Evolutionary conservation across 192 early-diverging fungal species (phyloP).

Genomic region (Backusella liffmaniae): DNA sequence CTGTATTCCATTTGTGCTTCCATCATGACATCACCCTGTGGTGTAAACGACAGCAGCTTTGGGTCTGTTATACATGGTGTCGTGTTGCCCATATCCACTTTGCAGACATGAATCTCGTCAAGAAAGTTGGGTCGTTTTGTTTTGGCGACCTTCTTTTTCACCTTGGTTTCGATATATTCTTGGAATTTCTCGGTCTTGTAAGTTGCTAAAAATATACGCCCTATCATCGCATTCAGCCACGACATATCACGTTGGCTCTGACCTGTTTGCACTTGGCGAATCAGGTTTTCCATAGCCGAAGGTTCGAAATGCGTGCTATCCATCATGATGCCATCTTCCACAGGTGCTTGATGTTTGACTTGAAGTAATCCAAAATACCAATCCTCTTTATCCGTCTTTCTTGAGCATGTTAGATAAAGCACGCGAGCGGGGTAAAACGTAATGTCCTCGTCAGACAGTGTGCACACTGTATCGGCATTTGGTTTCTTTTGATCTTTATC

Average conservation of each 20-base stretch:
- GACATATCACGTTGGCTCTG: constrained; percentile 48
- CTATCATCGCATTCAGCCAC: constrained; percentile 87
- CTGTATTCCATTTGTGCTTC: constrained; percentile 81
- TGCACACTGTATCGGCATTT: constrained; percentile 65
- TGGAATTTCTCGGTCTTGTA: constrained; percentile 63
- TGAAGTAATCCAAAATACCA: constrained; percentile 82
- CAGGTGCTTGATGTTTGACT: constrained; percentile 58
- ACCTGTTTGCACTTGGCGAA: constrained; percentile 49
- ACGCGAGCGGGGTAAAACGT: constrained; percentile 50
- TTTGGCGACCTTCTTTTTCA: constrained; percentile 64
- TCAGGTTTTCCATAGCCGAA: constrained; percentile 39
- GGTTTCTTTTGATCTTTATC: not conserved
- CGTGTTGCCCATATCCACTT: constrained; percentile 75
- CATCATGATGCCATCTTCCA: constrained; percentile 27
- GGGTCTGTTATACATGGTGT: constrained; percentile 81
- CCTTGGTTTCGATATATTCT: constrained; percentile 62
- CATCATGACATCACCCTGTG: constrained; percentile 69
- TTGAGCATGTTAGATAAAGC: constrained; percentile 59
- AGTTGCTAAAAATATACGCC: constrained; percentile 73
- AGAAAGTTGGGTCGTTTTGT: constrained; percentile 68
- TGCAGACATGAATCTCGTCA: constrained; percentile 78
- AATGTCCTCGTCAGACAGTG: constrained; percentile 38
- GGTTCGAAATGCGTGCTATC: constrained; percentile 42
- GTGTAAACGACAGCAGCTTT: constrained; percentile 59
- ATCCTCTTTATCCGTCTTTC: constrained; percentile 82